A percentile compares a stretch with the other conserved stretches of the same genome.
Evolutionary conservation across 768 basidiomycete genomes (phyloP).

Genomic region (Cantharellus cinnabarinus): DNA sequence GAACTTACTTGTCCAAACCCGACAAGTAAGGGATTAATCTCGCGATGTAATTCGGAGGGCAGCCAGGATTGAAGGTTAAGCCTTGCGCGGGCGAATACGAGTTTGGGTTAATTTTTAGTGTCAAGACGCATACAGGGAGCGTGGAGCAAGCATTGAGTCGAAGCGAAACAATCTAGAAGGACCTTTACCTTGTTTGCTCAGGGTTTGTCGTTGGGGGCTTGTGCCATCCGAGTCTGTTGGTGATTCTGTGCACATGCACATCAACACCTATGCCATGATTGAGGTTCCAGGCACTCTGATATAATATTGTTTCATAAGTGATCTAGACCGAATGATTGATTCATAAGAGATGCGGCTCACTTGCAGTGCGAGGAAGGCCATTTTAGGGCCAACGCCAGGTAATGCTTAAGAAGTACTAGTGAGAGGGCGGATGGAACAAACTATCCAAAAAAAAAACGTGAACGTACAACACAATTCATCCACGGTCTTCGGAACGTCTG

Average conservation of each 20-base stretch:
- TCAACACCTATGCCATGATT: slow-evolving; percentile 90
- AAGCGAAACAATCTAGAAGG: neutral
- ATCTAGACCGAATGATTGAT: neutral
- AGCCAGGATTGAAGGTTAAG: slow-evolving; percentile 72
- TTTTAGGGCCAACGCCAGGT: slow-evolving; percentile 88
- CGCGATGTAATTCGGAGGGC: slow-evolving; percentile 44
- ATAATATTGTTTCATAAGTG: neutral
- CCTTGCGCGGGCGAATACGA: slow-evolving; percentile 18
- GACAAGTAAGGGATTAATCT: slow-evolving; percentile 65
- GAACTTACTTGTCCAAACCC: slow-evolving; percentile 60
- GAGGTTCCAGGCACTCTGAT: neutral
- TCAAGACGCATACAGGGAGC: neutral
- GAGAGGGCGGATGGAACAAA: neutral
- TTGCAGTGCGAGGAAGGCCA: slow-evolving; percentile 76
- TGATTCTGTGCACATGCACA: slow-evolving; percentile 88
- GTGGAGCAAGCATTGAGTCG: neutral
- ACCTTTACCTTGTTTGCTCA: slow-evolving; percentile 61
- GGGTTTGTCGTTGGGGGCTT: slow-evolving; percentile 62
- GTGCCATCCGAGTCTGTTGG: slow-evolving; percentile 88
- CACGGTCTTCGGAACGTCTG: slow-evolving; percentile 75
- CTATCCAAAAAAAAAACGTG: neutral
- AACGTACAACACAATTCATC: slow-evolving; percentile 50
- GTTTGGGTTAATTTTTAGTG: neutral
- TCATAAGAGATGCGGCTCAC: slow-evolving; percentile 12
- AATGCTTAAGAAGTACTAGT: slow-evolving; percentile 20